phyloP scores from a whole-genome alignment of 495 filamentous ascomycete species.

The Articulospora tetracladia region DNA sequence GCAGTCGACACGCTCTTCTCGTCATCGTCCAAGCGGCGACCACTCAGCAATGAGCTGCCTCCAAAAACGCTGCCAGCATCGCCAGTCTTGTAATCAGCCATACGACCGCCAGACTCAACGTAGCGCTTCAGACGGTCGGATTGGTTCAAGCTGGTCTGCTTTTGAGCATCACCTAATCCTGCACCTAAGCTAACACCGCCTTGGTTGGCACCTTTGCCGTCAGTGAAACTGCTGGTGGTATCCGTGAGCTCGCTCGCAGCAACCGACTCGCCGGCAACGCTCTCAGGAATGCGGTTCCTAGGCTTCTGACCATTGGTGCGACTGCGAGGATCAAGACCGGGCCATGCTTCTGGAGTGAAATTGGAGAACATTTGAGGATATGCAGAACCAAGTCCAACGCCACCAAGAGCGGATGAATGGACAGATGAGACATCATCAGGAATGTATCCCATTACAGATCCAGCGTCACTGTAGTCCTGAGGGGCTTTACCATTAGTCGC shows the following conservation, averaged over 20 bases:
- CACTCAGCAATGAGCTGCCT: constrained; percentile 55
- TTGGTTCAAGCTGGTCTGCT: constrained; percentile 80
- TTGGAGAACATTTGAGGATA: constrained; percentile 96
- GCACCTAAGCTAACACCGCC: constrained; percentile 80
- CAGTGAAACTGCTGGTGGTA: constrained; percentile 57
- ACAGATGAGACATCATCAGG: constrained; percentile 96
- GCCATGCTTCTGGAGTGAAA: constrained; percentile 86
- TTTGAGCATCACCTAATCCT: constrained; percentile 70
- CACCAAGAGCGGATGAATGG: constrained; percentile 86
- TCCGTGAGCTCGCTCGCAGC: constrained; percentile 86
- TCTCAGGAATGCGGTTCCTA: constrained; percentile 62
- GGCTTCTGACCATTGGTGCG: constrained; percentile 57
- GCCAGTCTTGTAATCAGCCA: constrained; percentile 49
- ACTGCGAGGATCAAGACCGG: constrained; percentile 64
- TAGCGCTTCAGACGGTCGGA: constrained; percentile 81
- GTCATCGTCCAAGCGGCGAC: constrained; percentile 70
- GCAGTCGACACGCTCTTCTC: constrained; percentile 92
- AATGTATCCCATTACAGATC: constrained; percentile 89
- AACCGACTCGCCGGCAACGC: constrained; percentile 85
- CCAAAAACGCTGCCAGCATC: constrained; percentile 70
- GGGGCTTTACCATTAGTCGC: constrained; percentile 43
- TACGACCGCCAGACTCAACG: constrained; percentile 72
- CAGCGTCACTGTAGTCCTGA: constrained; percentile 74
- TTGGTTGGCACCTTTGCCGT: constrained; percentile 70
- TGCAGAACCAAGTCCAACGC: constrained; percentile 71